Base-by-base conservation (phyloP, 2,329 filamentous ascomycete species). In the Tolypocladium endophyticum region DNA sequence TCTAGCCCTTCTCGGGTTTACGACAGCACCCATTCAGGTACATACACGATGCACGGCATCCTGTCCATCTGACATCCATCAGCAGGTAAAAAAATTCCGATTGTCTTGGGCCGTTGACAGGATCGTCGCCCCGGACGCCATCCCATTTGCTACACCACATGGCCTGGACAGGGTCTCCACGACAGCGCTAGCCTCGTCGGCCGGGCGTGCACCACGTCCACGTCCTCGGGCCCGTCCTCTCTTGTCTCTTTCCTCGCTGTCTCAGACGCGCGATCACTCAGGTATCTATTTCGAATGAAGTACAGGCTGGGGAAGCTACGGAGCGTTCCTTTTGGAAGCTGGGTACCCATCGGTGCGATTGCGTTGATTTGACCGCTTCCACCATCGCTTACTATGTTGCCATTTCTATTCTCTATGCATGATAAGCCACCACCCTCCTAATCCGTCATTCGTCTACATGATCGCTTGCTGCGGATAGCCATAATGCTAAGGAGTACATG, bases 151-250 rank as follows among this genome's bases (percentile, higher is more conserved):
- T 43, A 41, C 57, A 54, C 25, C 52, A 58, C 56, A 58, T 56
- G 59, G 55, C 55, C 33, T 23, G 39, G 56, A 56, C 53, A 55
- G 38, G 45, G 25, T 38, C 28, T 30, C 55, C 28, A 12, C 11
- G 55, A 43, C 55, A 41, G 36, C 55, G 55, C 55, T 56, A 43
- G 36, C 33, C 55, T 39, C 14, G 55, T 45, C 28, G 25, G 25
- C 28, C 6, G 43, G 45, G 55, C 23, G 45, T 4, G 58, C 56
- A 55, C 60, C 60, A 47, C 38, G 60, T 59, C 60, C 60, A 57
- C 33, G 57, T 61, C 57, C 43, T 61, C 60, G 60, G 60, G 60
- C 57, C 60, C 47, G 47, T 45, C 38, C 20, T 25, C 55, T 57
- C 55, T 57, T 57, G 28, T 39, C 50, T 33, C 36, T 57, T 57